phyloP scores from a whole-genome alignment of 345 rosid genomes.

The Hypericum perforatum region DNA sequence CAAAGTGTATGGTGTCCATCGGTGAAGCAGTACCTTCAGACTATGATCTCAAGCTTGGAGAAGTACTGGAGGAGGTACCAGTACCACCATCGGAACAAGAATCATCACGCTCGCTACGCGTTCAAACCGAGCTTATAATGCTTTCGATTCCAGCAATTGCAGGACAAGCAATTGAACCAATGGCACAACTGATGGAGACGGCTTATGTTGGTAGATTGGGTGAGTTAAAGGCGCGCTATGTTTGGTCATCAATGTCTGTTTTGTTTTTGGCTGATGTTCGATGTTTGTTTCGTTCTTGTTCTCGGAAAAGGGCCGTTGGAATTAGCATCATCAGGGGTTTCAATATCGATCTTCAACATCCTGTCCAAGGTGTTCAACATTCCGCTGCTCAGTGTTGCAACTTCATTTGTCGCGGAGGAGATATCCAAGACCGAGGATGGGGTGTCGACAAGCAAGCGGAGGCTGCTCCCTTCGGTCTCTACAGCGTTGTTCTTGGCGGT shows the following conservation, averaged over 20 bases:
- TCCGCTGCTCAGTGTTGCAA: constrained; percentile 26
- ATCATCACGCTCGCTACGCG: constrained; percentile 7
- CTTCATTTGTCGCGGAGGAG: constrained; percentile 29
- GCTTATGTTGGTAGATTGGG: constrained; percentile 22
- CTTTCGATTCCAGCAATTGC: constrained; percentile 24
- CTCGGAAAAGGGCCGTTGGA: constrained; percentile 15
- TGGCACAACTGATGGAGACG: constrained; percentile 23
- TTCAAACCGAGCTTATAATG: constrained; percentile 20
- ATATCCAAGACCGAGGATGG: constrained; percentile 9
- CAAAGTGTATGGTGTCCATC: constrained; percentile 19
- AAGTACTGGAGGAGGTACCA: too few species aligned
- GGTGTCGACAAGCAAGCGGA: constrained; percentile 10
- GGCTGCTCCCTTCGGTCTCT: constrained; percentile 26
- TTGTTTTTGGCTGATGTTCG: background rate
- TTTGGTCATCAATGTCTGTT: background rate
- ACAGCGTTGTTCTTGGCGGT: constrained; percentile 25
- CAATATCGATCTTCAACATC: constrained; percentile 21
- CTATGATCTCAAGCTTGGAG: too few species aligned
- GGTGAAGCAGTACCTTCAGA: constrained; percentile 7
- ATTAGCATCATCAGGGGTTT: constrained; percentile 15
- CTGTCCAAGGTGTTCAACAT: constrained; percentile 26
- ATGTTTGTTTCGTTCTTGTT: background rate
- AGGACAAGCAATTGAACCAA: constrained; percentile 24
- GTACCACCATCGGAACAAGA: too few species aligned
- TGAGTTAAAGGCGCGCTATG: background rate